Evolutionary conservation across 176 grass and related monocot species (phyloP).

Genomic region (Triticum timopheevii): DNA sequence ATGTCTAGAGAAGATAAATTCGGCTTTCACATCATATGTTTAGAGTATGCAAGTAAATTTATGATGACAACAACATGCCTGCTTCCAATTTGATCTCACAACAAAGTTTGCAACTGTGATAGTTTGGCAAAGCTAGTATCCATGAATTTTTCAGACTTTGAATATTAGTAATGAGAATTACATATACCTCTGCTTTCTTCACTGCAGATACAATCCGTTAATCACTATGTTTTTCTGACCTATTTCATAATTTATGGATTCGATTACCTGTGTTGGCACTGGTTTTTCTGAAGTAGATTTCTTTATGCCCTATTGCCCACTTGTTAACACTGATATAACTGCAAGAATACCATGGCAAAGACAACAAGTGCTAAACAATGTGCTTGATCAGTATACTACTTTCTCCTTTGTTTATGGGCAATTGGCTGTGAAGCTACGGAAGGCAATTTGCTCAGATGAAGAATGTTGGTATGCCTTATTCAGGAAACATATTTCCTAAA

Average conservation of each 20-base stretch:
- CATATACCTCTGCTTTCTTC: neutral
- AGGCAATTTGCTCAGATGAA: neutral
- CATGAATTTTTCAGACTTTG: neutral
- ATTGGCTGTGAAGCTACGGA: neutral
- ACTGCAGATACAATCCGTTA: neutral
- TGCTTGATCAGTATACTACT: neutral
- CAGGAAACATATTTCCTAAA: neutral
- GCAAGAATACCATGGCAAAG: neutral
- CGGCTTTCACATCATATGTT: neutral
- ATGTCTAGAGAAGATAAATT: neutral
- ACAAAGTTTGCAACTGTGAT: neutral
- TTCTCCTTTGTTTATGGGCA: neutral
- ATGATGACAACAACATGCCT: neutral
- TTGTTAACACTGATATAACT: neutral
- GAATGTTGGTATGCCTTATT: neutral
- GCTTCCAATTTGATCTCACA: neutral
- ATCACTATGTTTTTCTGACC: neutral
- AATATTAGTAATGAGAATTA: neutral
- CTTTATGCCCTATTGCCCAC: too few species aligned
- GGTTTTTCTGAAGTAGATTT: neutral
- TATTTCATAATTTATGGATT: neutral
- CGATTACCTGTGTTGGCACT: neutral
- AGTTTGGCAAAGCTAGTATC: neutral
- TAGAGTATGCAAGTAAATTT: neutral
- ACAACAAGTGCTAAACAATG: neutral